These are phyloP conservation scores for Monosporascus sp. DNA, from an alignment of 2,329 filamentous ascomycete genomes.

Conservation along the genomic window DNA sequence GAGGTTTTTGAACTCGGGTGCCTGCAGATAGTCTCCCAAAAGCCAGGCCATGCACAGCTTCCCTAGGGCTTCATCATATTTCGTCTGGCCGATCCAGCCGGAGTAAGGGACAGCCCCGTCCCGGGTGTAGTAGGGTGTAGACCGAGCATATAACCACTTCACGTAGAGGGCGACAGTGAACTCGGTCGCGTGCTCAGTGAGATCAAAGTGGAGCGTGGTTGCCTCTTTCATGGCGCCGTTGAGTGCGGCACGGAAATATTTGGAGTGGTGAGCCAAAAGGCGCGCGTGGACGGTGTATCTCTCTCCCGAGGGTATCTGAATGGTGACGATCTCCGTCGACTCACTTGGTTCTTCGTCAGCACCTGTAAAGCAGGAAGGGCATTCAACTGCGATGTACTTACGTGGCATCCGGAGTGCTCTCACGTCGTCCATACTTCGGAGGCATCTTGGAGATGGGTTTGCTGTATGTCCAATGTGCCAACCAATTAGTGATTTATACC, in stretches of 20 bases:
- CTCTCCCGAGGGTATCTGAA: not conserved
- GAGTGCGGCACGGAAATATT: not conserved
- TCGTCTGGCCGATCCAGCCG: not conserved
- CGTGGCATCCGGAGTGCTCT: not conserved
- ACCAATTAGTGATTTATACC: no score
- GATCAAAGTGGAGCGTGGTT: not conserved
- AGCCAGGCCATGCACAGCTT: not conserved
- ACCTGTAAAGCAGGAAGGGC: not conserved
- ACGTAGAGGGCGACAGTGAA: not conserved
- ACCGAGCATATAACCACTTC: not conserved
- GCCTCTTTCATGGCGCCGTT: not conserved
- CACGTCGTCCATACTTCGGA: not conserved
- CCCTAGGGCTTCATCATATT: accelerated
- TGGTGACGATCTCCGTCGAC: not conserved
- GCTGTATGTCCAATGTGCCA: not conserved
- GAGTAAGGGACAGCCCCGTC: not conserved
- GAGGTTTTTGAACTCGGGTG: not conserved
- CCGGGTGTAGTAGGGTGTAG: not conserved
- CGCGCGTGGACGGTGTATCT: not conserved
- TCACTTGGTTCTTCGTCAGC: not conserved
- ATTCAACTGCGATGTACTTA: not conserved
- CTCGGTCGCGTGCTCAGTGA: not conserved
- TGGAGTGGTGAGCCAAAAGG: not conserved
- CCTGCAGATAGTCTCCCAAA: not conserved
- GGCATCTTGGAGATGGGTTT: not conserved